phyloP scores from a whole-genome alignment of 352 stramenopile genomes.

The Aphanomyces euteiches region DNA sequence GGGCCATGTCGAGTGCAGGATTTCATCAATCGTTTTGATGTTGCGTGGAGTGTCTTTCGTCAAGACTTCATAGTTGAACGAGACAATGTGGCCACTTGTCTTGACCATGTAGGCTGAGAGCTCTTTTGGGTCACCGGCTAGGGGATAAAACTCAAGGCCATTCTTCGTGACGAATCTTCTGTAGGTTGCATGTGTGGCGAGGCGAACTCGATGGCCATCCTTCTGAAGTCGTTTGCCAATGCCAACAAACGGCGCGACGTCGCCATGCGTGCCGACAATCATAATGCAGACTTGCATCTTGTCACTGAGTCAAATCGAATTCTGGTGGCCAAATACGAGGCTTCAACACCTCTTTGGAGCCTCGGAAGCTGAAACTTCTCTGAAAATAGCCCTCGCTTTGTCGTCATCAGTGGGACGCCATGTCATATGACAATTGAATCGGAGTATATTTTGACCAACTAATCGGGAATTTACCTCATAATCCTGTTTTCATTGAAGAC shows the following conservation, averaged over 20 bases:
- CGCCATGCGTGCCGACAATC: constrained; percentile 83
- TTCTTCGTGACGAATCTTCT: constrained; percentile 61
- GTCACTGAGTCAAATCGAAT: not conserved
- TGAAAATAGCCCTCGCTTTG: too few species aligned
- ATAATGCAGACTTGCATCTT: constrained; percentile 83
- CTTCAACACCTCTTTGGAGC: too few species aligned
- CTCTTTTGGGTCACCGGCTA: constrained; percentile 70
- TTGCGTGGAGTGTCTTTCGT: constrained; percentile 77
- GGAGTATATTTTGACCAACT: too few species aligned
- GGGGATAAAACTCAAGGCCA: constrained; percentile 76
- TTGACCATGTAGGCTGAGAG: constrained; percentile 91
- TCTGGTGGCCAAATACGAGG: too few species aligned
- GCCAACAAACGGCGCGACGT: constrained; percentile 82
- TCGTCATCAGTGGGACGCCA: too few species aligned
- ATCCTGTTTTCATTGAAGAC: too few species aligned
- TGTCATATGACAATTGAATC: too few species aligned
- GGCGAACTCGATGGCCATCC: constrained; percentile 85
- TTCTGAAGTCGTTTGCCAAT: constrained; percentile 80
- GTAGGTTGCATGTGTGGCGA: constrained; percentile 89
- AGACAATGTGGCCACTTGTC: constrained; percentile 72
- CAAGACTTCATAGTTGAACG: constrained; percentile 55
- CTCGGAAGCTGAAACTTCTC: too few species aligned
- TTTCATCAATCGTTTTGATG: constrained; percentile 87
- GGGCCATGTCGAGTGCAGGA: constrained; percentile 84
- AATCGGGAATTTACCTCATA: too few species aligned